These are phyloP conservation scores for Daedaleopsis sinensis DNA, from an alignment of 768 basidiomycete genomes.

Conservation along the genomic window DNA sequence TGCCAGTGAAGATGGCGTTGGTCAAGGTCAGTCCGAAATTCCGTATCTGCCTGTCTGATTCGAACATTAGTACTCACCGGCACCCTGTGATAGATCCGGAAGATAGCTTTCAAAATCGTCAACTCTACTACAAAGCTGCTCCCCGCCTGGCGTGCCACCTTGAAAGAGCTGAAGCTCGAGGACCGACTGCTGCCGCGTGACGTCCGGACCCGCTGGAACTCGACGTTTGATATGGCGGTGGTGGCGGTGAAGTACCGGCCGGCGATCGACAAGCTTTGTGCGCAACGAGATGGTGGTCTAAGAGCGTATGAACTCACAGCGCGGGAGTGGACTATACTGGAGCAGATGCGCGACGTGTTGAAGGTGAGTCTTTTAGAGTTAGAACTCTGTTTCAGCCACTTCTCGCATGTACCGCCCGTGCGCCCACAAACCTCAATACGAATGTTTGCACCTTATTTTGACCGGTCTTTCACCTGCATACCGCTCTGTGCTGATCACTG, in stretches of 20 bases:
- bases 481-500: neutral
- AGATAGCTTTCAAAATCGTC: conserved; percentile 20
- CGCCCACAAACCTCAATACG: neutral
- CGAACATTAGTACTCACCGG: neutral
- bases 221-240: conserved; percentile 1
- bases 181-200: conserved; percentile 14
- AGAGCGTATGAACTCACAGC: conserved; percentile 6
- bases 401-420: neutral
- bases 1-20: neutral
- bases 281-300: conserved; percentile 6
- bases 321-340: conserved; percentile 18
- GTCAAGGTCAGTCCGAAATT: conserved; percentile 1
- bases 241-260: conserved; percentile 16
- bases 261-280: conserved; percentile 2
- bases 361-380: conserved; percentile 19
- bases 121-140: conserved; percentile 11
- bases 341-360: conserved; percentile 21
- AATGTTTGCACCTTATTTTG: neutral
- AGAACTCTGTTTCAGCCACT: neutral
- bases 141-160: neutral
- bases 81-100: conserved; percentile 13
- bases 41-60: too few species aligned
- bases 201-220: conserved; percentile 26
- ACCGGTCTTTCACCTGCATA: neutral
- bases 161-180: neutral